These are phyloP conservation scores for Croton laevigatus DNA, from an alignment of 441 rosid genomes.

Conservation along the genomic window DNA sequence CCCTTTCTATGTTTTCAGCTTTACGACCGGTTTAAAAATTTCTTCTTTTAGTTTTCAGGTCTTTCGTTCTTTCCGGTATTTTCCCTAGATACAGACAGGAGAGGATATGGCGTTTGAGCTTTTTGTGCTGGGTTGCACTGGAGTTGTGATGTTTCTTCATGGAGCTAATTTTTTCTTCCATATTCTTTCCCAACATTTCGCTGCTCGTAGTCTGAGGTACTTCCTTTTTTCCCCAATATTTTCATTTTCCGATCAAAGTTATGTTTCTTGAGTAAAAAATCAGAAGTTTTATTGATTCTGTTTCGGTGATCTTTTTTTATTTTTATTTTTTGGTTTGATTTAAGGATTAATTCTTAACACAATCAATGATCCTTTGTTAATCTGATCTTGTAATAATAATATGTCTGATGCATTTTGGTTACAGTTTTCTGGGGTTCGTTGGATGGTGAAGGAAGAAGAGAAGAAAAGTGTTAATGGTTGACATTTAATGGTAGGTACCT, in stretches of 20 bases:
- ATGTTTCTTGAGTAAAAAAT: neutral
- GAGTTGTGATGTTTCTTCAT: slow-evolving; percentile 58
- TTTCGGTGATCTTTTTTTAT: neutral
- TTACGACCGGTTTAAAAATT: no score
- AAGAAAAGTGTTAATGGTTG: slow-evolving; percentile 2
- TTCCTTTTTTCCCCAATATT: neutral
- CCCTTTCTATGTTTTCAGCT: neutral
- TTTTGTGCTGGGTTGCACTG: slow-evolving; percentile 49
- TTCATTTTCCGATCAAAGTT: neutral
- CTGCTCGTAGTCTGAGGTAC: slow-evolving; percentile 53
- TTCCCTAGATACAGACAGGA: neutral
- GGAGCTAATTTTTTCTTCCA: slow-evolving; percentile 66
- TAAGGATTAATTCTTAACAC: neutral
- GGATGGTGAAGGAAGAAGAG: slow-evolving; percentile 41
- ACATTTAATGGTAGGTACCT: neutral
- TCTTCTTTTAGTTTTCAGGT: neutral
- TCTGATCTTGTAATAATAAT: neutral
- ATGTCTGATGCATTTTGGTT: slow-evolving; percentile 6
- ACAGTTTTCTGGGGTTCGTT: slow-evolving; percentile 59
- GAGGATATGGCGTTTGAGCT: slow-evolving; percentile 45
- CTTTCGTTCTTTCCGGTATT: neutral
- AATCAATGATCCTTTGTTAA: neutral
- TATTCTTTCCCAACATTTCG: slow-evolving; percentile 42
- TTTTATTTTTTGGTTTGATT: no score
- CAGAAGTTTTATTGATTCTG: neutral